Base-by-base conservation (phyloP, 129 eudicot genomes). In the Solidago caesia region DNA sequence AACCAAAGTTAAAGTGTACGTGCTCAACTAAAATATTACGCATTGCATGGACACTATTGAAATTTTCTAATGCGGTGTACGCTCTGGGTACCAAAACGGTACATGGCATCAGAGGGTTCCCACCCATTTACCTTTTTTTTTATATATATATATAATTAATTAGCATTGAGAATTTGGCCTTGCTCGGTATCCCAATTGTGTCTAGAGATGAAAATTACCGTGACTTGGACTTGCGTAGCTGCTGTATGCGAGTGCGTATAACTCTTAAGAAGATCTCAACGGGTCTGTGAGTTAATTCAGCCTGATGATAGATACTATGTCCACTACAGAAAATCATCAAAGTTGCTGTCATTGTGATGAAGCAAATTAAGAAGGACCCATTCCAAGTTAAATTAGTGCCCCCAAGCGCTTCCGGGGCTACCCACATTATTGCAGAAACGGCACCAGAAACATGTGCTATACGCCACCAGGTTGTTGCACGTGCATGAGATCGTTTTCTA, bases 201-300 rank as follows among this genome's bases (percentile, higher is more conserved):
- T 45, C 8, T 9, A 45, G 49, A 7, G 44, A 58, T 26, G 41
- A 48, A 45, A 66, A 47, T 49, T 64, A 74, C 71, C 78, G 14
- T 15, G 78, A 63, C 21, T 48, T 74, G 45, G 57, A 53, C 6
- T 53, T 48, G 29, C 41, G 67, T 53, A 66, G 66, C 73, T 75
- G 65, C 25, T 66, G 46, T 21, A 75, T 25, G 21, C 56, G 64
- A 44, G 56, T 62, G 53, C 58, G 47, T 6, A 53, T 5, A 10
- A 75, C 73, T 53, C 58, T 57, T 14, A 65, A 53, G 66, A 75
- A 75, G n/a, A 75, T 75, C 44, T 21, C 57, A 43, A 75, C n/a
- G 9, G 79, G 79, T 66, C 79, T 66, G 11, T 75, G 64, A 66
- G 53, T 66, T 44, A 75, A 53, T 11, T 14, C 57, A 43, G 44